A percentile compares a stretch with the other conserved stretches of the same genome.
These are phyloP conservation scores for Rhodotorula kratochvilovae DNA, from an alignment of 768 basidiomycete genomes.

Conservation along the genomic window DNA sequence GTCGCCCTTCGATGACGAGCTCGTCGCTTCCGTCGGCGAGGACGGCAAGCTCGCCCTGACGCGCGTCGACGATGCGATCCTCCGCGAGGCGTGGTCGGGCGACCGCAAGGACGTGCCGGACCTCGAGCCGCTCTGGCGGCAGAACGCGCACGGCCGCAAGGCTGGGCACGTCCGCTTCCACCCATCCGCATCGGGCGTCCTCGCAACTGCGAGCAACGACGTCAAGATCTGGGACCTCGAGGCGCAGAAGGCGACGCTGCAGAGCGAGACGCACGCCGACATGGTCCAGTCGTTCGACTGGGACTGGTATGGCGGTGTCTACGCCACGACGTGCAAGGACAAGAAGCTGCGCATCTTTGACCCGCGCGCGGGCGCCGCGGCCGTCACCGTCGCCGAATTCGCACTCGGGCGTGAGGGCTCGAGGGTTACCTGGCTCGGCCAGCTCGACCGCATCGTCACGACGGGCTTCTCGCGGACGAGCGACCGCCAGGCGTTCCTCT, in stretches of 20 bases:
- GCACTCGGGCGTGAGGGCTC: constrained; percentile 86
- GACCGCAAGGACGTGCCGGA: constrained; percentile 79
- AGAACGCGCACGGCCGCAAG: constrained; percentile 62
- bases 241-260: constrained; percentile 60
- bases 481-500: constrained; percentile 81
- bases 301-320: constrained; percentile 69
- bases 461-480: constrained; percentile 97
- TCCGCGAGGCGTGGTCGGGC: constrained; percentile 60
- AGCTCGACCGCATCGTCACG: constrained; percentile 78
- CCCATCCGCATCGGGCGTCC: constrained; percentile 78
- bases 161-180: constrained; percentile 92
- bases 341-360: constrained; percentile 89
- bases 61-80: constrained; percentile 68
- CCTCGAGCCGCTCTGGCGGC: constrained; percentile 78
- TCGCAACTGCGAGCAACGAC: constrained; percentile 74
- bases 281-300: constrained; percentile 81
- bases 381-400: constrained; percentile 78
- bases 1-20: constrained; percentile 85
- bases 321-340: constrained; percentile 88
- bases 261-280: constrained; percentile 66
- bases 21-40: constrained; percentile 88
- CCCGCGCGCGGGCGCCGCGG: constrained; percentile 72
- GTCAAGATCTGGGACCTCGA: constrained; percentile 87
- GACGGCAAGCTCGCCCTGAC: constrained; percentile 91
- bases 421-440: constrained; percentile 85